Conservation (phyloP, 441 rosid genomes). For the Raphanus hybrid region DNA sequence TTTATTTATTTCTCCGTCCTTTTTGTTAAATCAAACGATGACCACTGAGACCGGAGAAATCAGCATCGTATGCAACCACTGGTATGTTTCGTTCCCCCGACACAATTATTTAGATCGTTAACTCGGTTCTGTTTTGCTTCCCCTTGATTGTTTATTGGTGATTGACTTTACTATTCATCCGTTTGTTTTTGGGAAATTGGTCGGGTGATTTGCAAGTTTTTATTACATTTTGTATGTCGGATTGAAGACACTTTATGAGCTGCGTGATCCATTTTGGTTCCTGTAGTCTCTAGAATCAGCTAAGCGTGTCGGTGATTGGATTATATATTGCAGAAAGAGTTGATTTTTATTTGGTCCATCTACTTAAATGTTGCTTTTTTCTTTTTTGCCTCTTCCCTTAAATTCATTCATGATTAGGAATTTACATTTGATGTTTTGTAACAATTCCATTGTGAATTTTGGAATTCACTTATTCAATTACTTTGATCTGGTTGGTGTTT, state of each 20-base stretch:
- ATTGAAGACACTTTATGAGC: slow-evolving; percentile 22
- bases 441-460: background rate
- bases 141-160: slow-evolving; percentile 4
- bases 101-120: background rate
- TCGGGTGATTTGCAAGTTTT: slow-evolving; percentile 7
- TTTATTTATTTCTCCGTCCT: background rate
- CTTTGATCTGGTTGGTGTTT: slow-evolving; percentile 4
- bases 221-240: background rate
- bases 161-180: slow-evolving; percentile 7
- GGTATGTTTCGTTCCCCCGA: slow-evolving; percentile 44
- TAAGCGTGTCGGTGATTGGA: slow-evolving; percentile 34
- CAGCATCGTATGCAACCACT: slow-evolving; percentile 77
- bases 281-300: slow-evolving; percentile 8
- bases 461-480: background rate
- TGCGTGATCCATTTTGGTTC: slow-evolving; percentile 18
- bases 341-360: slow-evolving; percentile 1
- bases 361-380: slow-evolving; percentile 7
- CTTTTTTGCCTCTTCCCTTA: background rate
- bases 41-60: slow-evolving; percentile 63
- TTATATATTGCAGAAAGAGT: background rate
- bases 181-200: background rate
- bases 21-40: slow-evolving; percentile 46
- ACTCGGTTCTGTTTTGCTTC: background rate
- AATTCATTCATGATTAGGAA: background rate
- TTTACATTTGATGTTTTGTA: background rate